A percentile compares a stretch with the other conserved stretches of the same genome.
These are phyloP conservation scores for Rachicladosporium sp. DNA, from an alignment of 2,329 filamentous ascomycete species.

Conservation along the genomic window DNA sequence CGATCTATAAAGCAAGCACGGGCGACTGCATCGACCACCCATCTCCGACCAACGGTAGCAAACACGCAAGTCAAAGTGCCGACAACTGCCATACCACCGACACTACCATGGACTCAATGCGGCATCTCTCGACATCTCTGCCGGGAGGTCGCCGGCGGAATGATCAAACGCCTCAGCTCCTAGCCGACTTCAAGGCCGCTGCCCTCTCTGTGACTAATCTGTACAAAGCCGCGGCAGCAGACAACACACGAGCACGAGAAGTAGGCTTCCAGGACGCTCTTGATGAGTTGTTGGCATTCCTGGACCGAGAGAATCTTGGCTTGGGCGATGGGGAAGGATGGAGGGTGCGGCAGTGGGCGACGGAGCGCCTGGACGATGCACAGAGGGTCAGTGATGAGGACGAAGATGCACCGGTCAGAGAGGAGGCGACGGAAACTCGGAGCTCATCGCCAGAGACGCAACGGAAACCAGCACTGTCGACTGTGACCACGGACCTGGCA, in stretches of 20 bases:
- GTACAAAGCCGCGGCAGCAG: constrained; percentile 78
- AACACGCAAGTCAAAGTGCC: no score
- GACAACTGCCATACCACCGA: no score
- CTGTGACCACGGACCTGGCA: constrained; percentile 11
- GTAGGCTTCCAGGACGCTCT: constrained; percentile 91
- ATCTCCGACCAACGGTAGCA: no score
- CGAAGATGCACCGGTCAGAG: constrained; percentile 39
- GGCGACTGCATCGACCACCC: no score
- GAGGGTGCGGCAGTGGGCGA: constrained; percentile 53
- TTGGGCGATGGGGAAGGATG: constrained; percentile 67
- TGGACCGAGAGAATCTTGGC: constrained; percentile 72
- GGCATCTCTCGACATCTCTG: constrained; percentile 49
- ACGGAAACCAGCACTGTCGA: constrained; percentile 13
- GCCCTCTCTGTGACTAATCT: constrained; percentile 91
- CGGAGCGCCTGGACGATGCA: constrained; percentile 54
- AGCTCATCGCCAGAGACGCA: constrained; percentile 24
- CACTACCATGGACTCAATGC: constrained; percentile 49
- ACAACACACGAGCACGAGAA: constrained; percentile 60
- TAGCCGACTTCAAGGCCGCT: constrained; percentile 83
- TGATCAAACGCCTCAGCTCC: constrained; percentile 38
- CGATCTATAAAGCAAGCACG: no score
- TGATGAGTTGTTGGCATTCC: constrained; percentile 73
- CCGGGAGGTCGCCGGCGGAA: constrained; percentile 33
- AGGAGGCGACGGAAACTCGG: constrained; percentile 40
- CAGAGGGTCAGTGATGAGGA: constrained; percentile 51